Percentiles rank a stretch among this genome's conserved stretches.
phyloP scores from a whole-genome alignment of 1,284 basidiomycete species.

The Moesziomyces aphidis region DNA sequence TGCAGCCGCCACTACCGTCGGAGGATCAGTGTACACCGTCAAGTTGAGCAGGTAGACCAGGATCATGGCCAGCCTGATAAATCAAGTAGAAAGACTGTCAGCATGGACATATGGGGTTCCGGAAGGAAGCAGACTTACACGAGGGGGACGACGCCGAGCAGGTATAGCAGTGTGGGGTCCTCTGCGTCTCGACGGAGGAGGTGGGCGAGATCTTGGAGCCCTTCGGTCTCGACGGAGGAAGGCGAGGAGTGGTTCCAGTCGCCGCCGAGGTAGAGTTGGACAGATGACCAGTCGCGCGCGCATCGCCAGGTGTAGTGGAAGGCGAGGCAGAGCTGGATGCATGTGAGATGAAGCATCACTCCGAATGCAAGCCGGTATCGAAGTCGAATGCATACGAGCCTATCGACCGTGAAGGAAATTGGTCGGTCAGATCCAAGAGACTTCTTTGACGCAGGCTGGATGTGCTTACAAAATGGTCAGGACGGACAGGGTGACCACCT shows the following conservation, averaged over 20 bases:
- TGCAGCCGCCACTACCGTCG: neutral
- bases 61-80: slow-evolving; percentile 26
- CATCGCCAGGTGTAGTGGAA: slow-evolving; percentile 40
- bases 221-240: neutral
- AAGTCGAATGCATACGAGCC: slow-evolving; percentile 14
- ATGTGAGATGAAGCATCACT: slow-evolving; percentile 19
- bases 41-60: slow-evolving; percentile 35
- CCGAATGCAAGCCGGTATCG: slow-evolving; percentile 15
- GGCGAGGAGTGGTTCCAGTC: slow-evolving; percentile 8
- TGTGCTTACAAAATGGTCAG: slow-evolving; percentile 23
- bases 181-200: slow-evolving; percentile 20
- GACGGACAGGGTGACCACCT: slow-evolving; percentile 18
- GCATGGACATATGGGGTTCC: neutral
- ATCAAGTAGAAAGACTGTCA: neutral
- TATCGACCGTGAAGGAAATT: neutral
- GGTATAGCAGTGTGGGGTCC: slow-evolving; percentile 23
- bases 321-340: slow-evolving; percentile 17
- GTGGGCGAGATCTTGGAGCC: slow-evolving; percentile 8
- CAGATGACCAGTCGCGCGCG: slow-evolving; percentile 29
- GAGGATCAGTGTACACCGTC: slow-evolving; percentile 23
- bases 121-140: slow-evolving; percentile 20
- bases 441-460: no score
- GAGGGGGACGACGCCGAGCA: slow-evolving; percentile 30
- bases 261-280: slow-evolving; percentile 25
- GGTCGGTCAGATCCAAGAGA: neutral